phyloP scores from a whole-genome alignment of 2,329 filamentous ascomycete genomes.

The Neonectria magnoliae region DNA sequence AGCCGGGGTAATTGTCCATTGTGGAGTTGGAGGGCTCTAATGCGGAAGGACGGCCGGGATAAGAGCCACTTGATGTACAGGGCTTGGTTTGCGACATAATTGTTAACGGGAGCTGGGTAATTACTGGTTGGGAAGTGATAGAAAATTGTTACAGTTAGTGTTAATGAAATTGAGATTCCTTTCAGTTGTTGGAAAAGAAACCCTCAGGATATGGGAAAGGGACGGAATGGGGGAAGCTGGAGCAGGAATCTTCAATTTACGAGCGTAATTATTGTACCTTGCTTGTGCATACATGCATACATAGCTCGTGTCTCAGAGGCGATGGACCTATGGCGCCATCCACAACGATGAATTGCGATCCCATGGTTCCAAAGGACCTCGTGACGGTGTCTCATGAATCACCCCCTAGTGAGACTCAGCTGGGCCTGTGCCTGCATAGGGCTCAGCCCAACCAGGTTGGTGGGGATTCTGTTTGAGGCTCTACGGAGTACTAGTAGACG shows the following conservation, averaged over 20 bases:
- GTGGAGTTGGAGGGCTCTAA: neutral
- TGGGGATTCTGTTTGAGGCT: too few species aligned
- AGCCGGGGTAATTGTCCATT: neutral
- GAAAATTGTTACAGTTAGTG: neutral
- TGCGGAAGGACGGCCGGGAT: neutral
- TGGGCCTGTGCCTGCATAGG: neutral
- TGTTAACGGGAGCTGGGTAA: neutral
- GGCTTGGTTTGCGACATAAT: conserved; percentile 1
- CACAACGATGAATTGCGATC: too few species aligned
- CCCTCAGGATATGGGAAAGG: neutral
- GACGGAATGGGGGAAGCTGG: neutral
- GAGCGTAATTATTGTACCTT: neutral
- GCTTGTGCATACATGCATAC: neutral
- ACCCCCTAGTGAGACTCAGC: neutral
- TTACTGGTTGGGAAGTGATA: neutral
- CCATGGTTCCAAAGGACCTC: too few species aligned
- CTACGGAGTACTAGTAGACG: too few species aligned
- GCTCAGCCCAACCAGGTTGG: too few species aligned
- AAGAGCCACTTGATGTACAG: conserved; percentile 9
- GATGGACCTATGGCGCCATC: neutral
- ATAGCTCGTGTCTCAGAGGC: neutral
- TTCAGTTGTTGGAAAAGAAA: neutral
- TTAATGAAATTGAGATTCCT: neutral
- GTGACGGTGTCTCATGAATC: too few species aligned
- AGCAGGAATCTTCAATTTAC: neutral